Evolutionary conservation across 257 asterid species (phyloP), one percentile per base, ranked within the genome.

Genomic region (Solanum sejunctum): DNA sequence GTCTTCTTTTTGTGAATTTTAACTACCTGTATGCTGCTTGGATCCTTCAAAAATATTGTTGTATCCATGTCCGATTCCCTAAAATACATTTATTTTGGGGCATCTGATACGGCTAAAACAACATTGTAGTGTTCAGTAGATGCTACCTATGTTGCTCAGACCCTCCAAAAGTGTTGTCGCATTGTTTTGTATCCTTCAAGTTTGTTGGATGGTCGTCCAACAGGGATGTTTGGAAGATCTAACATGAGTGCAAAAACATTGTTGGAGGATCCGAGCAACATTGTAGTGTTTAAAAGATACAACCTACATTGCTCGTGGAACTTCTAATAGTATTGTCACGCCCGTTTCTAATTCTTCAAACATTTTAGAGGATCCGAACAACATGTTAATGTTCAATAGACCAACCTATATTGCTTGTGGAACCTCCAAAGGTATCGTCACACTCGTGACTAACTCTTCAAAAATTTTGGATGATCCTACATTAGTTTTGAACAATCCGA

Each of bases 381-480:
- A 17, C 61, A 8, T 57, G 20, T 5, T 20, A 57, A 12, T 18
- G 64, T 57, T 57, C n/a, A 20, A 20, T 20, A 57, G 26, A 8
- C n/a, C 21, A 20, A 1, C 64, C 21, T 57, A 20, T 58, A 12
- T 58, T 58, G 66, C 66, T 58, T 26, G 41, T 36, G 11, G 11
- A 18, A 1, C 63, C 23, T 57, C 63, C 11, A 57, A 57, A 57
- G 18, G 8, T 56, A 10, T 56, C 17, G 23, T 56, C 23, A 3
- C 20, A 13, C 41, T 36, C 41, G 41, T 36, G 41, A 3, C 41
- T 36, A 36, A 36, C 6, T 36, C 41, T 36, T 36, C 41, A 36
- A 17, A 9, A 58, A 3, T 0, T 0, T 28, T 66, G 45, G 17
- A 66, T 17, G n/a, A 66, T 66, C 10, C 0, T 12, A 32, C 21